Conservation (phyloP, 768 basidiomycete species). For the Auriscalpium vulgare region DNA sequence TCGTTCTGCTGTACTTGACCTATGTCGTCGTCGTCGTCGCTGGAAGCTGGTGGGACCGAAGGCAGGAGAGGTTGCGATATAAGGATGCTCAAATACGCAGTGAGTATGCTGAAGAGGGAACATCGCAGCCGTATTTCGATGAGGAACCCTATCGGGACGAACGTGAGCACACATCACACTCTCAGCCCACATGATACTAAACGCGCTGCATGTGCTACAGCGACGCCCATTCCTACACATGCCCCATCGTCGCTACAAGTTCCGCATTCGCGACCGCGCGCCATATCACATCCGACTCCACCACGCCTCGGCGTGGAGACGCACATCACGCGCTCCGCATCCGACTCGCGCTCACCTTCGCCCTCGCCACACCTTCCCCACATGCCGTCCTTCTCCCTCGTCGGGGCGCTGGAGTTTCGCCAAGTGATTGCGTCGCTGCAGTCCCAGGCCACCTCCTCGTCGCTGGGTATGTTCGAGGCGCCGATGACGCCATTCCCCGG, state of each 20-base stretch:
- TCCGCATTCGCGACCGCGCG: conserved; percentile 26
- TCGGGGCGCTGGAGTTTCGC: conserved; percentile 94
- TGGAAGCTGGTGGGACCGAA: conserved; percentile 69
- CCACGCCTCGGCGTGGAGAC: conserved; percentile 30
- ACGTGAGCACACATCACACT: conserved; percentile 30
- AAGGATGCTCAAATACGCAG: conserved; percentile 46
- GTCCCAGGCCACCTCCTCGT: conserved; percentile 52
- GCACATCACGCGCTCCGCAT: conserved; percentile 37
- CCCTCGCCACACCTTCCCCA: conserved; percentile 33
- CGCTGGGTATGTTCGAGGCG: conserved; percentile 58
- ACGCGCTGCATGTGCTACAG: conserved; percentile 3
- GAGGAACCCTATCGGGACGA: conserved; percentile 55
- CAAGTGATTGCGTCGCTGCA: conserved; percentile 80
- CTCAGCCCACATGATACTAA: too few relatives aligned
- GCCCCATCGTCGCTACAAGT: conserved; percentile 9
- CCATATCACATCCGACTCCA: conserved; percentile 28
- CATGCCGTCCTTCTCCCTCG: conserved; percentile 82
- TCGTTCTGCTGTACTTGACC: conserved; percentile 65
- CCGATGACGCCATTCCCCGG: conserved; percentile 64
- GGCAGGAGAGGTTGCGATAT: conserved; percentile 37
- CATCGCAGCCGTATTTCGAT: conserved; percentile 27
- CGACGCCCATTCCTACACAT: conserved; percentile 12
- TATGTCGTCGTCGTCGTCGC: conserved; percentile 76
- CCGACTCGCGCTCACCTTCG: conserved; percentile 37
- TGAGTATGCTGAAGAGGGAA: conserved; percentile 48